Evolutionary conservation across 495 filamentous ascomycete genomes (phyloP), one percentile per base, ranked within the genome.

Genomic region (Hyaloscypha hepaticicola): DNA sequence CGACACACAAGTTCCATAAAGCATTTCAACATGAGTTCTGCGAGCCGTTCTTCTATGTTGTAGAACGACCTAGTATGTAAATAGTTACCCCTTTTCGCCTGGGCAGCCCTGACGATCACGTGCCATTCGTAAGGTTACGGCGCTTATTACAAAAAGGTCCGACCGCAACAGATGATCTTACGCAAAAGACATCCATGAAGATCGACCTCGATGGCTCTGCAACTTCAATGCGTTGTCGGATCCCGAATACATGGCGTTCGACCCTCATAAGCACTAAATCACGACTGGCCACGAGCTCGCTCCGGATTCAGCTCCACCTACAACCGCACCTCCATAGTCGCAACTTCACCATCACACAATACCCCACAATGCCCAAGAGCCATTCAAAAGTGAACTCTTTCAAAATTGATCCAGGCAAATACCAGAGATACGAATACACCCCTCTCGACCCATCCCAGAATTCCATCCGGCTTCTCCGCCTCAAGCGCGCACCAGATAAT

Each of bases 381-480:
- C 19, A 9, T 4, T 45, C 38, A 45, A 14, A 16, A 14, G 11
- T 16, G 38, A 53, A 53, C 21, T 58, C 56, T 8, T 9, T 24
- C 21, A 27, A 45, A 3, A 45, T 25, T 9, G n/a, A 45, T 2
- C 5, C 16, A 2, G 27, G 24, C 28, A 33, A 50, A 0, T 57
- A 56, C 61, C 51, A n/a, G 24, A 41, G 26, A 28, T 63, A 56
- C 33, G 2, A 21, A n/a, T 65, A 65, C 25, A 4, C 6, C 1
- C 56, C 63, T 9, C 45, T 65, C 16, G 38, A 21, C 16, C 5
- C 21, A 8, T 31, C 55, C 9, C 31, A n/a, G 16, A 53, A 28
- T 8, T 51, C 45, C 29, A 59, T 65, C 27, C 63, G 63, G 8
- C 63, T 65, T 25, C 63, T 65, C 22, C 28, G 26, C 16, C 63